A percentile compares a stretch with the other conserved stretches of the same genome.
These are phyloP conservation scores for Liriodendron chinense DNA, from an alignment of 164 flowering plant species.

Conservation along the genomic window DNA sequence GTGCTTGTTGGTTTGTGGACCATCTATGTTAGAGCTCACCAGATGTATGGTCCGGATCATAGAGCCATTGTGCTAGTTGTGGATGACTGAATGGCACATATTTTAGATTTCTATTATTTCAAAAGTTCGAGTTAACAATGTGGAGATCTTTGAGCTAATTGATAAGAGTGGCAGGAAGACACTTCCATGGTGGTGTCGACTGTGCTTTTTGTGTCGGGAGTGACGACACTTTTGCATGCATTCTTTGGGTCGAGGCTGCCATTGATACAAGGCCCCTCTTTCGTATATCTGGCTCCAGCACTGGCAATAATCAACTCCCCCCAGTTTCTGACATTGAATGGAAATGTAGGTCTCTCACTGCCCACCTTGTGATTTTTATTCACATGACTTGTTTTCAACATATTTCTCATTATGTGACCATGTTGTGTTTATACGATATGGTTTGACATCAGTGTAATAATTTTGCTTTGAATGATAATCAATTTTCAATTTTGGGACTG, in stretches of 20 bases:
- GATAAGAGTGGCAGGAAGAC: constrained; percentile 72
- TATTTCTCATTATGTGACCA: not conserved
- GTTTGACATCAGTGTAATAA: not conserved
- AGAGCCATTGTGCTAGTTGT: not conserved
- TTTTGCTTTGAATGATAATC: not conserved
- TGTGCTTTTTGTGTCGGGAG: constrained; percentile 82
- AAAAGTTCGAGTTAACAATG: too few relatives aligned
- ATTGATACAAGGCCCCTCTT: constrained; percentile 92
- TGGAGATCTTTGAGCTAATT: constrained; percentile 28
- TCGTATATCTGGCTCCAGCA: constrained; percentile 90
- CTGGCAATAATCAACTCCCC: constrained; percentile 90
- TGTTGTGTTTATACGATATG: not conserved
- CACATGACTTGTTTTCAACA: not conserved
- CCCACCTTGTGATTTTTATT: not conserved
- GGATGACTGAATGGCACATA: not conserved
- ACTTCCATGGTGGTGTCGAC: constrained; percentile 84
- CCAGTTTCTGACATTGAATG: constrained; percentile 71
- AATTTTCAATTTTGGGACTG: not conserved
- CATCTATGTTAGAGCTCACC: not conserved
- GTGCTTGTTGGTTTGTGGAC: not conserved
- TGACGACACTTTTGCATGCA: constrained; percentile 86
- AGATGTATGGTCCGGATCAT: not conserved
- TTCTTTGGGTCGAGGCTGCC: constrained; percentile 91
- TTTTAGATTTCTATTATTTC: too few relatives aligned
- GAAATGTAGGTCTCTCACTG: constrained; percentile 43